These are phyloP conservation scores for Trichoderma koningii DNA, from an alignment of 2,329 filamentous ascomycete genomes.

Conservation along the genomic window DNA sequence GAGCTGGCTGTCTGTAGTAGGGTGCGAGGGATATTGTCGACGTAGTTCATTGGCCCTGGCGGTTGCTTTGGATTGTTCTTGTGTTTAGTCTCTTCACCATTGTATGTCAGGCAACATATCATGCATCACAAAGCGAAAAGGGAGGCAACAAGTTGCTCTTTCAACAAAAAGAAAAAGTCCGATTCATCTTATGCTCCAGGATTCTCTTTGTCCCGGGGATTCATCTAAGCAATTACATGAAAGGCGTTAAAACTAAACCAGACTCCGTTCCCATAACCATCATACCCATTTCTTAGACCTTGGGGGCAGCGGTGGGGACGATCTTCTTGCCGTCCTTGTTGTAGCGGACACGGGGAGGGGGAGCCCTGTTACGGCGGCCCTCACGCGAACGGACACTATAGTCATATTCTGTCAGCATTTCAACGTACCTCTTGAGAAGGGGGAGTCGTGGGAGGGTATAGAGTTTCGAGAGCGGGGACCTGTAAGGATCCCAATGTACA, in stretches of 20 bases:
- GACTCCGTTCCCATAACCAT: constrained; percentile 39
- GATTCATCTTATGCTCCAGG: constrained; percentile 33
- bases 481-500: constrained; percentile 45
- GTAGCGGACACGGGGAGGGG: constrained; percentile 95
- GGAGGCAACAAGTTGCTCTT: neutral
- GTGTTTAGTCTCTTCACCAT: neutral
- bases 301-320: constrained; percentile 64
- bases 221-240: constrained; percentile 45
- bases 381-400: constrained; percentile 91
- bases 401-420: constrained; percentile 45
- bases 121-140: neutral
- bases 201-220: constrained; percentile 39
- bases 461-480: constrained; percentile 26
- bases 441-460: constrained; percentile 29
- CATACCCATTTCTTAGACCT: constrained; percentile 41
- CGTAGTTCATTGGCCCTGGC: neutral
- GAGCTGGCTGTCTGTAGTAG: neutral
- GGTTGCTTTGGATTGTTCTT: neutral
- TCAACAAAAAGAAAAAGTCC: constrained; percentile 32
- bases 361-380: constrained; percentile 98
- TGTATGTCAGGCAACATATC: neutral
- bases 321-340: constrained; percentile 99
- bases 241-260: constrained; percentile 42
- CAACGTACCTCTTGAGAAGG: constrained; percentile 38
- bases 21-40: neutral